Evolutionary conservation across 1,139 yeast genomes (phyloP).

Genomic region (Candida neerlandica): DNA sequence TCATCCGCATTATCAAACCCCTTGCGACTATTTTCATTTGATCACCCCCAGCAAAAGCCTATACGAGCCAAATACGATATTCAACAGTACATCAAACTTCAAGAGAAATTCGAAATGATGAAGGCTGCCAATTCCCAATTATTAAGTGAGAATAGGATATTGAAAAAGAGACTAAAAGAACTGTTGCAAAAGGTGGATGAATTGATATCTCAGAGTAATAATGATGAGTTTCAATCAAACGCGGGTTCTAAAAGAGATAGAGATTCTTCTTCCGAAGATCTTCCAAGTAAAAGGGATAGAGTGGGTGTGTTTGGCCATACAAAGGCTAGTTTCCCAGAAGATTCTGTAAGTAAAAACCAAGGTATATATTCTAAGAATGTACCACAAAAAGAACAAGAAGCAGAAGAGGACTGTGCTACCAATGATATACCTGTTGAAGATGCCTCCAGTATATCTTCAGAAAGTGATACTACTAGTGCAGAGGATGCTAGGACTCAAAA

Average conservation of each 20-base stretch:
- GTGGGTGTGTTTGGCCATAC: slow-evolving; percentile 15
- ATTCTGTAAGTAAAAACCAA: slow-evolving; percentile 14
- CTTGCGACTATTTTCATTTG: not conserved
- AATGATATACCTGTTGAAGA: slow-evolving; percentile 10
- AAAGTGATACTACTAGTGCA: slow-evolving; percentile 13
- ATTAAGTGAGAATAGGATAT: slow-evolving; percentile 13
- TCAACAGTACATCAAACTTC: slow-evolving; percentile 5
- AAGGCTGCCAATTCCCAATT: slow-evolving; percentile 15
- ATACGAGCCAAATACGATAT: not conserved
- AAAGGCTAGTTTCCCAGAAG: slow-evolving; percentile 14
- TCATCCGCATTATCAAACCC: not conserved
- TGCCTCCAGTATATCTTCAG: slow-evolving; percentile 8
- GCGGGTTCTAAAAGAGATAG: slow-evolving; percentile 11
- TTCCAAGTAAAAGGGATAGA: slow-evolving; percentile 13
- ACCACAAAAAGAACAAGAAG: not conserved
- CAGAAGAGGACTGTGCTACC: slow-evolving; percentile 6
- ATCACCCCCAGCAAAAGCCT: not conserved
- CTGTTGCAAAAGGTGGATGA: slow-evolving; percentile 6
- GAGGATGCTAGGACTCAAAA: slow-evolving; percentile 7
- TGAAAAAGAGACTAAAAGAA: slow-evolving; percentile 12
- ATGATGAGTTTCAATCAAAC: not conserved
- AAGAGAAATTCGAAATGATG: slow-evolving; percentile 14
- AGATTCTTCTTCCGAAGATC: slow-evolving; percentile 14
- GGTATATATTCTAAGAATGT: slow-evolving; percentile 14
- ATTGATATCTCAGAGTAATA: not conserved